Evolutionary conservation across 192 early-diverging fungal genomes (phyloP).

Genomic region (Dissophora ornata): DNA sequence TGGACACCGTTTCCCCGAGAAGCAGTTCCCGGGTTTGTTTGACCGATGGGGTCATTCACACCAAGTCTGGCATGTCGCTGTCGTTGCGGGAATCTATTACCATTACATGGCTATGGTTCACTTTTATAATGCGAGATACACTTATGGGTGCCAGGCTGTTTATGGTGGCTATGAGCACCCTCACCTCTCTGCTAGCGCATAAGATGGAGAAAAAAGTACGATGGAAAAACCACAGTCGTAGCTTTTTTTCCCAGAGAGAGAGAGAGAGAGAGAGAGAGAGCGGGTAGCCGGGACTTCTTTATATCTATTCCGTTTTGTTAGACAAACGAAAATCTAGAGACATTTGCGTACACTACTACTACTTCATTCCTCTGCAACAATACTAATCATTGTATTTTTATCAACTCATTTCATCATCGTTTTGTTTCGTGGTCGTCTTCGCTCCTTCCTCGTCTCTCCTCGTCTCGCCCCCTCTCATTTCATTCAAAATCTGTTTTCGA

Average conservation of each 20-base stretch:
- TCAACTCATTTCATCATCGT: too few relatives aligned
- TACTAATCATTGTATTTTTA: constrained; percentile 29
- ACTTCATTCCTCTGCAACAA: neutral
- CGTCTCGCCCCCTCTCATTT: neutral
- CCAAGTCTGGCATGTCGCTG: constrained; percentile 72
- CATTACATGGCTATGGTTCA: constrained; percentile 69
- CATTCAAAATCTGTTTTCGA: too few relatives aligned
- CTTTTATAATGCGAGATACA: constrained; percentile 61
- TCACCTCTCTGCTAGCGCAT: constrained; percentile 17
- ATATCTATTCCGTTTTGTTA: neutral
- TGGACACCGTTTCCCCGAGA: constrained; percentile 72
- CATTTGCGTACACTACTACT: neutral
- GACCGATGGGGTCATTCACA: constrained; percentile 70
- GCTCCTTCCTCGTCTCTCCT: neutral
- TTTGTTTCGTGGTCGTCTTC: too few relatives aligned
- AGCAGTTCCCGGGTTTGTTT: constrained; percentile 68
- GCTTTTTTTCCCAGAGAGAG: too few relatives aligned
- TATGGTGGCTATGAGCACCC: constrained; percentile 51
- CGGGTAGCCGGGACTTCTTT: too few relatives aligned
- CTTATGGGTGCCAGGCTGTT: constrained; percentile 59
- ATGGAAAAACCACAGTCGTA: too few relatives aligned
- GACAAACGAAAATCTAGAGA: neutral
- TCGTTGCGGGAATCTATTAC: constrained; percentile 70
- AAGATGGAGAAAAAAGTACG: too few relatives aligned
- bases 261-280: too few relatives aligned